Evolutionary conservation across 2,329 filamentous ascomycete genomes (phyloP), one percentile per base, ranked within the genome.

Genomic region (Cercospora beticola): DNA sequence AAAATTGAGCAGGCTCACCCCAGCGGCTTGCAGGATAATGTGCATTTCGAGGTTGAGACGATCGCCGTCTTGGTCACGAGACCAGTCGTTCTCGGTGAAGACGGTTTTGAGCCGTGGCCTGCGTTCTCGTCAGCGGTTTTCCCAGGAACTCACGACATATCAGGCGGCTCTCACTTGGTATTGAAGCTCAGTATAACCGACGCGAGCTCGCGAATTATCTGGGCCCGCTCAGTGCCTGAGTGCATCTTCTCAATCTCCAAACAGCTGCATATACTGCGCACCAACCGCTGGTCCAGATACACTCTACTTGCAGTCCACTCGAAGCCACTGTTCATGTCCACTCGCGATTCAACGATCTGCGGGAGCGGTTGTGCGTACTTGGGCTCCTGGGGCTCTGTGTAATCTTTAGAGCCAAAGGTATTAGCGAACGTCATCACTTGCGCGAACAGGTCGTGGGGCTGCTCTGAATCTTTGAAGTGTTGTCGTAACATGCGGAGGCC

Each of bases 21-120:
- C 70, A 2, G 70, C 63, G 4, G 65, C 65, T 36, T 71, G 70
- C 14, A 71, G 65, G 40, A 71, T 67, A 14, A 68, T 65, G 54
- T 71, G 70, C 58, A 69, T 60, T 54, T 67, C 62, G 23, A 71
- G 58, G 26, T 67, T 67, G 56, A 67, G 56, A 5, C 67, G 67
- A 43, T 71, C 70, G 23, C 62, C 70, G 31, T 69, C 62, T 40
- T 64, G 49, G 33, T 59, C 54, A 4, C 33, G 62, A 9, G 62
- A 57, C 62, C 62, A 64, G 28, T 64, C 62, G 16, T 33, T 43
- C 31, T 58, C 62, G 2, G 62, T 46, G 52, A 58, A 43, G 21
- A 64, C 33, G 21, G 21, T 28, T n/a, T 40, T 59, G 30, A 64
- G 36, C 3, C 40, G 36, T 61, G 63, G 54, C 31, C 56, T 58